Evolutionary conservation across 139 green algal genomes (phyloP).

Genomic region (Micromonas pusilla): DNA sequence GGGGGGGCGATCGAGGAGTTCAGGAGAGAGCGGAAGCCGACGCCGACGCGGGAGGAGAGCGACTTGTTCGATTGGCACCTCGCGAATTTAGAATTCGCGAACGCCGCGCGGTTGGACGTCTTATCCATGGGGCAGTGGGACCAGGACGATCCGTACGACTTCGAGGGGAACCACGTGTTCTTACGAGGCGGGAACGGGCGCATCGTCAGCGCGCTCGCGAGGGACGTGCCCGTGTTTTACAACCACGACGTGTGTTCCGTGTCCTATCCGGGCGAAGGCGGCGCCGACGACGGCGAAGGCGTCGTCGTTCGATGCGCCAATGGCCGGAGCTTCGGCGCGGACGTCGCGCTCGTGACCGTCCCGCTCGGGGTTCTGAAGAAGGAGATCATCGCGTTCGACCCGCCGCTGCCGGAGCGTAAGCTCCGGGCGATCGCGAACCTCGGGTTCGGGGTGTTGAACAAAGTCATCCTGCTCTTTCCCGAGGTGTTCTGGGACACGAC

Average conservation of each 20-base stretch:
- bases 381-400: constrained; percentile 58
- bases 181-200: constrained; percentile 73
- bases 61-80: constrained; percentile 87
- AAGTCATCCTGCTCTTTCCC: constrained; percentile 88
- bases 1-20: constrained; percentile 30
- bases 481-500: constrained; percentile 73
- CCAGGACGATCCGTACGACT: constrained; percentile 83
- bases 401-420: constrained; percentile 74
- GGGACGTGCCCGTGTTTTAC: constrained; percentile 75
- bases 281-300: not conserved
- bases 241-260: not conserved
- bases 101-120: constrained; percentile 52
- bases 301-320: constrained; percentile 9
- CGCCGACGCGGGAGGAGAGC: constrained; percentile 13
- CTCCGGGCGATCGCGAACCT: constrained; percentile 68
- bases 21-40: not conserved
- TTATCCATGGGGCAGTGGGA: constrained; percentile 80
- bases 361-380: constrained; percentile 85
- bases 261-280: not conserved
- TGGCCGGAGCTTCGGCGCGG: constrained; percentile 27
- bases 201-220: constrained; percentile 64
- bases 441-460: constrained; percentile 78
- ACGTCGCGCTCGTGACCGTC: constrained; percentile 60
- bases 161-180: constrained; percentile 55
- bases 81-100: constrained; percentile 96